Percentiles rank a stretch among this genome's conserved stretches.
Conservation (phyloP, 495 filamentous ascomycete genomes). For the Pseudoneurospora amorphoporcata region DNA sequence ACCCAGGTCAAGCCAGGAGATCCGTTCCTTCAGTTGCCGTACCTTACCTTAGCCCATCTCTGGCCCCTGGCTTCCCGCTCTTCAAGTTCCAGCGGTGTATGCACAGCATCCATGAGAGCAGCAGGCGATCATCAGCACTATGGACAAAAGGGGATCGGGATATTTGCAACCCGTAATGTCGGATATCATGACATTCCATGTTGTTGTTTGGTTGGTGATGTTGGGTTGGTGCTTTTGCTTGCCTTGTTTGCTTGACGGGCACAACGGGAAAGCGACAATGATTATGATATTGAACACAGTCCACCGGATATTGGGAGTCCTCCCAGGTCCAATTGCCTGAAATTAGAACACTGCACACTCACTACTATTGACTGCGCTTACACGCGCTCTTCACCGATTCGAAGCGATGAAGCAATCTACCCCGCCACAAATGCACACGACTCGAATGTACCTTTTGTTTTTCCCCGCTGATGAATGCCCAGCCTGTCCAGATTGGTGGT, state of each 20-base stretch:
- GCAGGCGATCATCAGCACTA: background rate
- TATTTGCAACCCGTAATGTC: background rate
- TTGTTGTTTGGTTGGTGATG: background rate
- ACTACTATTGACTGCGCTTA: background rate
- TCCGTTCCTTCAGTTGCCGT: background rate
- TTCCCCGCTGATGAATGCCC: background rate
- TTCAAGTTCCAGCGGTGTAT: background rate
- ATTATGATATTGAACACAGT: background rate
- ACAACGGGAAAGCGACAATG: background rate
- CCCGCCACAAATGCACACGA: background rate
- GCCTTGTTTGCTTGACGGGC: background rate
- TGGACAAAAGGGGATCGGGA: background rate
- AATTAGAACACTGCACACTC: background rate
- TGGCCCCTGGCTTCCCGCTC: background rate
- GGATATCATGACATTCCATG: background rate
- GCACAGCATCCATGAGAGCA: background rate
- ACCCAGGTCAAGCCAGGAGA: background rate
- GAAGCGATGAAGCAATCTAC: background rate
- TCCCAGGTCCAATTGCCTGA: background rate
- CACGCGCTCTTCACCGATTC: background rate
- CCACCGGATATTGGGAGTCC: background rate
- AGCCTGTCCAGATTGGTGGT: background rate
- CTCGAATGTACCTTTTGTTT: background rate
- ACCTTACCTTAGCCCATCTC: background rate
- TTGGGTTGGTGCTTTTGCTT: background rate